A percentile compares a stretch with the other conserved stretches of the same genome.
These are phyloP conservation scores for Osmanthus fragrans DNA, from an alignment of 257 asterid species.

Conservation along the genomic window DNA sequence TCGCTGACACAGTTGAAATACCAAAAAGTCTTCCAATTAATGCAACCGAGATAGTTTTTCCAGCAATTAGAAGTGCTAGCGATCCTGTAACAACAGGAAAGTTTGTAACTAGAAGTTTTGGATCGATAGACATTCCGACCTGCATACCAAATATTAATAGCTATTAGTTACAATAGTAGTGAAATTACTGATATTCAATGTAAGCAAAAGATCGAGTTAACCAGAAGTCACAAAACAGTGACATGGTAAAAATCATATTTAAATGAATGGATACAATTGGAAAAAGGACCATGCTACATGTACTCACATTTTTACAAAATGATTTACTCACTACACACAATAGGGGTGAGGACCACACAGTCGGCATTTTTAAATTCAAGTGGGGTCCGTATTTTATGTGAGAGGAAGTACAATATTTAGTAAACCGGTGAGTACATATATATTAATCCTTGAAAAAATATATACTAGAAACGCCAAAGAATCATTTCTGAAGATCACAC, in stretches of 20 bases:
- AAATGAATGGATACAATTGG: neutral
- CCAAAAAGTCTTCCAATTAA: conserved; percentile 87
- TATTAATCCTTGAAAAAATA: no score
- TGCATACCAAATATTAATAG: conserved; percentile 36
- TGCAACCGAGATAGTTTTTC: conserved; percentile 86
- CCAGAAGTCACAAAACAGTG: conserved; percentile 4
- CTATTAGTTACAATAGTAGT: conserved; percentile 7
- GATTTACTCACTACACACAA: no score
- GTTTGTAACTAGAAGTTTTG: conserved; percentile 92
- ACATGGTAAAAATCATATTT: conserved; percentile 4
- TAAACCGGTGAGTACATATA: no score
- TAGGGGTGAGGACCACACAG: no score
- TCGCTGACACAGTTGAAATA: conserved; percentile 78
- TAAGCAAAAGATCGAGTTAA: conserved; percentile 5
- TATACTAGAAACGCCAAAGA: neutral
- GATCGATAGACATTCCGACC: conserved; percentile 99
- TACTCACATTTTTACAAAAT: no score
- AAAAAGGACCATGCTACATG: no score
- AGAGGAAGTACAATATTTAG: no score
- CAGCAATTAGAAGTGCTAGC: conserved; percentile 79
- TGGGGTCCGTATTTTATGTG: no score
- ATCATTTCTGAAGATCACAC: neutral
- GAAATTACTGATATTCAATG: conserved; percentile 6
- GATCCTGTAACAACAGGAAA: conserved; percentile 84
- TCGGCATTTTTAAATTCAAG: no score